Evolutionary conservation across 2,329 filamentous ascomycete genomes (phyloP), one percentile per base, ranked within the genome.

Genomic region (Nemania diffusa): DNA sequence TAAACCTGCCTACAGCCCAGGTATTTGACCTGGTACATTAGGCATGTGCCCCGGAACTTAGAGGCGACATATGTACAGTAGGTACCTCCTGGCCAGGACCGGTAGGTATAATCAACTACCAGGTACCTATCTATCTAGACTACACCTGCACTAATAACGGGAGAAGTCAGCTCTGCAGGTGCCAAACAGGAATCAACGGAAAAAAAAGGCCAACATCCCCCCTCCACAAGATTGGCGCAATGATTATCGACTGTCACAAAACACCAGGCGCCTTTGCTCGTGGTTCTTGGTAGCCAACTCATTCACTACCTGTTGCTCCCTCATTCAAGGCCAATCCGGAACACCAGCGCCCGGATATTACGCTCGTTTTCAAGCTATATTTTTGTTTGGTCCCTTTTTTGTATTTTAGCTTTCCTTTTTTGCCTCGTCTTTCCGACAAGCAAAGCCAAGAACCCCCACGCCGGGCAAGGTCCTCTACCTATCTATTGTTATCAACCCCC

Each of bases 291-390:
- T 55, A 51, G 52, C 56, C 50, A 22, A 51, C 34, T 50, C 55
- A 27, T 52, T 34, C 37, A 46, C 56, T 55, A 52, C 55, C 58
- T 57, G 7, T 55, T 59, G 34, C 44, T 53, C 66, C 58, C 59
- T 70, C 63, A 24, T 57, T 62, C 57, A 56, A 60, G n/a, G 44
- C 46, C 17, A 32, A 48, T 62, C 66, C 60, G 63, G 60, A n/a
- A 55, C 53, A 55, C 52, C 17, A n/a, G 34, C 15, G 40, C 26
- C 57, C 59, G 59, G 66, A 64, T 32, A 61, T 58, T 44, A 69
- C 68, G 34, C 50, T 70, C 68, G 63, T 70, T 70, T 63, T 46
- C 42, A 22, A 26, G 22, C 34, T 46, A 44, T 32, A 57, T 55
- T 52, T 58, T 57, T n/a, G n/a, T 50, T 34, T 56, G n/a, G 11